Evolutionary conservation across 2,329 filamentous ascomycete genomes (phyloP).

Genomic region (Ophiostoma triangulosporum): DNA sequence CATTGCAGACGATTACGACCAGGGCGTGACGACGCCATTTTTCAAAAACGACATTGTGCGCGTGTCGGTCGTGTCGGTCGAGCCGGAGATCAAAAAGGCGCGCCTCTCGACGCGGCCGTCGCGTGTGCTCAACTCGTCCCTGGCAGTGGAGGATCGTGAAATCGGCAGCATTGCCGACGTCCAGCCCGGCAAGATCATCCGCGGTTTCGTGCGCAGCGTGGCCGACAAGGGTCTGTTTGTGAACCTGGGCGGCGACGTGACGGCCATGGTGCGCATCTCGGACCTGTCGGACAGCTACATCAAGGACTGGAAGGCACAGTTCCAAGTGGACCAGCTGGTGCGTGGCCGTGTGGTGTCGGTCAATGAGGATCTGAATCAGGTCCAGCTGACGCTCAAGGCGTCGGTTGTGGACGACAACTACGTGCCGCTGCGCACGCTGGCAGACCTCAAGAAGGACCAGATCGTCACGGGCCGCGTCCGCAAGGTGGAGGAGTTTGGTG

Average conservation of each 20-base stretch:
- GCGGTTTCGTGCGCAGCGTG: conserved; percentile 86
- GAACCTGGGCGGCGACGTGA: conserved; percentile 65
- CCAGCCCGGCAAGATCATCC: conserved; percentile 62
- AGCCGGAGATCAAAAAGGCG: conserved; percentile 72
- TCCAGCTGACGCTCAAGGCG: conserved; percentile 77
- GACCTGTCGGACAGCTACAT: conserved; percentile 84
- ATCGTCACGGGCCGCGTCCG: conserved; percentile 79
- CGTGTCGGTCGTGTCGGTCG: conserved; percentile 71
- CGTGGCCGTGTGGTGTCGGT: conserved; percentile 70
- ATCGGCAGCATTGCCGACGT: conserved; percentile 59
- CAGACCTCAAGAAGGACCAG: conserved; percentile 68
- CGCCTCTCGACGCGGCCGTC: conserved; percentile 75
- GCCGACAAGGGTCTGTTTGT: conserved; percentile 84
- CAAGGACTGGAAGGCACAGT: conserved; percentile 90
- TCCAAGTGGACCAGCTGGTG: conserved; percentile 80
- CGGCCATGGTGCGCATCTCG: conserved; percentile 70
- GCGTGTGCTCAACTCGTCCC: conserved; percentile 72
- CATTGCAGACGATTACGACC: conserved; percentile 71
- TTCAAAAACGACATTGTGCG: conserved; percentile 77
- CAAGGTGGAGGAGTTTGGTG: conserved; percentile 89
- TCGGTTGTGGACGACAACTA: conserved; percentile 67
- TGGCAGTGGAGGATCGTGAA: conserved; percentile 69
- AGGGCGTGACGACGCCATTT: conserved; percentile 61
- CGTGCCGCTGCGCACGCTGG: conserved; percentile 55
- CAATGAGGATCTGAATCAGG: conserved; percentile 52